Percentiles rank a stretch among this genome's conserved stretches.
Conservation (phyloP, 129 eudicot genomes). For the Arctium lappa region DNA sequence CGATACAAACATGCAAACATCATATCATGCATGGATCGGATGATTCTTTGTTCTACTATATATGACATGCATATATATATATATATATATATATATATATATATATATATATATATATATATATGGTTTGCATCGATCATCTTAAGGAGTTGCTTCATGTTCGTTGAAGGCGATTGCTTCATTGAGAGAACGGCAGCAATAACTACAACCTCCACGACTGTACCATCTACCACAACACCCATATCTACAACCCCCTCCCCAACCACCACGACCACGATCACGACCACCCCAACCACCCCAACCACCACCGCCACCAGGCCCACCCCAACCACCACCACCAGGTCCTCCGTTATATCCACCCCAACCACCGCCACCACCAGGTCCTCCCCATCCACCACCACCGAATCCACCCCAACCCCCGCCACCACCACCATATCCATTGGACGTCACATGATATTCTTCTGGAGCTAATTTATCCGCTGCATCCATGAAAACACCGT, state of each 20-base stretch:
- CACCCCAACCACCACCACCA: constrained; percentile 15
- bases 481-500: background rate
- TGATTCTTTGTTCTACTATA: background rate
- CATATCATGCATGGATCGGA: constrained; percentile 8
- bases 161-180: constrained; percentile 32
- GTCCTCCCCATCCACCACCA: constrained; percentile 1
- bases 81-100: too few species aligned
- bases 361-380: constrained; percentile 17
- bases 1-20: background rate
- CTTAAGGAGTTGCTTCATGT: constrained; percentile 25
- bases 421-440: constrained; percentile 20
- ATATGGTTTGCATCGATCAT: background rate
- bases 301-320: constrained; percentile 23
- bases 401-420: constrained; percentile 9
- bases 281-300: constrained; percentile 25
- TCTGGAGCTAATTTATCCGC: constrained; percentile 5
- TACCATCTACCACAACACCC: constrained; percentile 36
- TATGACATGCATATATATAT: background rate
- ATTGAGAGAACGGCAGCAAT: constrained; percentile 19
- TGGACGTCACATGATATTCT: constrained; percentile 14
- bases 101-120: background rate
- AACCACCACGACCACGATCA: constrained; percentile 7
- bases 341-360: constrained; percentile 21
- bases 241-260: constrained; percentile 37
- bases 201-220: constrained; percentile 19